These are phyloP conservation scores for Candida frijolesensis DNA, from an alignment of 1,139 yeast genomes.

Conservation along the genomic window DNA sequence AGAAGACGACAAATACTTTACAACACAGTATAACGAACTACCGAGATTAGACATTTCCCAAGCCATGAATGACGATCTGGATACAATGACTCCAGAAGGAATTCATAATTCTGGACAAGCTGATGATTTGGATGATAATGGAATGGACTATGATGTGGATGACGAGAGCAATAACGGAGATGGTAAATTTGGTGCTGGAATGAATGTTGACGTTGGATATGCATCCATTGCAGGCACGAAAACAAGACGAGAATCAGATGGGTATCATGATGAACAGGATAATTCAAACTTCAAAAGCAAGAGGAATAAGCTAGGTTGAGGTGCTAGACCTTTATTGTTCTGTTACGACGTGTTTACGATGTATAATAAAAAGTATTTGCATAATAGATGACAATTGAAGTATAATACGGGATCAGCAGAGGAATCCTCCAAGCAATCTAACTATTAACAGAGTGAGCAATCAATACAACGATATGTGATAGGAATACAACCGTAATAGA, in stretches of 20 bases:
- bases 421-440: too few relatives aligned
- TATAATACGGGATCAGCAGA: too few relatives aligned
- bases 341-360: neutral
- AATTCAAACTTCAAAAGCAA: neutral
- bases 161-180: conserved; percentile 18
- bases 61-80: neutral
- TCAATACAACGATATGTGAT: too few relatives aligned
- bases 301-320: conserved; percentile 2
- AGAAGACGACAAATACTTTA: neutral
- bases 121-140: conserved; percentile 41
- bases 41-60: conserved; percentile 4
- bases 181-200: conserved; percentile 33
- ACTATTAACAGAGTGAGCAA: too few relatives aligned
- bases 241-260: conserved; percentile 25
- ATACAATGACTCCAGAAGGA: conserved; percentile 6
- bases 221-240: conserved; percentile 40
- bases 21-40: conserved; percentile 11
- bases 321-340: neutral
- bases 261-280: conserved; percentile 1
- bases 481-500: too few relatives aligned
- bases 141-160: conserved; percentile 18
- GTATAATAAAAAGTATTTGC: neutral
- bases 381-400: neutral
- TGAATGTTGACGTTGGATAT: conserved; percentile 48
- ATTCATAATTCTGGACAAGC: conserved; percentile 36